phyloP scores from a whole-genome alignment of 495 filamentous ascomycete genomes.

The Clavariopsis aquatica region DNA sequence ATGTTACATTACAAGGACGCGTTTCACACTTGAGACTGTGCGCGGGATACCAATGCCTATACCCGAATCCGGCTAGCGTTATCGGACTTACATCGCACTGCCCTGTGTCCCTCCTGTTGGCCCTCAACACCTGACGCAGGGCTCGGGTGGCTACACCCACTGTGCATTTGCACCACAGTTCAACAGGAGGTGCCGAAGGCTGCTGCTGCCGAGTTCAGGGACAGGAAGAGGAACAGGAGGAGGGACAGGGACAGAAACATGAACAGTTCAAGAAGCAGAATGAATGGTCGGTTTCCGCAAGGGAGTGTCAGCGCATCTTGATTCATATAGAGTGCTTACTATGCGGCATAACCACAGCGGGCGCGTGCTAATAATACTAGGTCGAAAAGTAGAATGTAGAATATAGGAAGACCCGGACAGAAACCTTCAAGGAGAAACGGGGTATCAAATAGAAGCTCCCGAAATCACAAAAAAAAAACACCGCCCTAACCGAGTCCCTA shows the following conservation, averaged over 20 bases:
- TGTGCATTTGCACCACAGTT: too few species aligned
- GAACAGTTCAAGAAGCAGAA: too few species aligned
- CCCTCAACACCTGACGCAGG: not conserved
- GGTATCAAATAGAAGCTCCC: conserved; percentile 30
- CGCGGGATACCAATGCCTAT: not conserved
- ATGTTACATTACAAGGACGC: too few species aligned
- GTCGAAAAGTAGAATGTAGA: conserved; percentile 15
- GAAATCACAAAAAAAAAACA: conserved; percentile 2
- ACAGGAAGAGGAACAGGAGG: too few species aligned
- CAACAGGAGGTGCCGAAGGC: too few species aligned
- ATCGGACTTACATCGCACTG: not conserved
- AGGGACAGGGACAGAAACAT: too few species aligned
- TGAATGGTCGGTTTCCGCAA: too few species aligned
- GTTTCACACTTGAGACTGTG: too few species aligned
- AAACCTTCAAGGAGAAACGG: conserved; percentile 18
- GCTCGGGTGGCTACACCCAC: too few species aligned
- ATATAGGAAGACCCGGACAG: not conserved
- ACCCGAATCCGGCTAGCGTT: not conserved
- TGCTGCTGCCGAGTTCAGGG: too few species aligned
- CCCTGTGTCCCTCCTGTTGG: not conserved
- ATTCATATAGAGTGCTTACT: conserved; percentile 7
- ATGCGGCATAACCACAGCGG: not conserved
- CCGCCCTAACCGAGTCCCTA: conserved; percentile 8
- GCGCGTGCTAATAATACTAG: conserved; percentile 18
- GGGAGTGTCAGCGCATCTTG: not conserved